Evolutionary conservation across 2,329 filamentous ascomycete species (phyloP), one percentile per base, ranked within the genome.

Genomic region (Fonsecaea monophora): DNA sequence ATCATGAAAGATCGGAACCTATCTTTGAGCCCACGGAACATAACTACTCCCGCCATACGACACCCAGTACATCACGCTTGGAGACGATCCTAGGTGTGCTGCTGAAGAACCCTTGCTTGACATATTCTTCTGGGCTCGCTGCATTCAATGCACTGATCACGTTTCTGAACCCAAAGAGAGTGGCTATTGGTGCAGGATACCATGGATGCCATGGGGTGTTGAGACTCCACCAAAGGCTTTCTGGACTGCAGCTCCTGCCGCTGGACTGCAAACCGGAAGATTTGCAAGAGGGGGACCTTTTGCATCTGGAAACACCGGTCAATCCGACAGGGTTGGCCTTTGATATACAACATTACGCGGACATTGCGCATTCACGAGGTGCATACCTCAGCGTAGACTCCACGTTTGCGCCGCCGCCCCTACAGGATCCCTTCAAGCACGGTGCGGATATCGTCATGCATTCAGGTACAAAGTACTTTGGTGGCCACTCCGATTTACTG

Each of bases 191-290:
- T 42, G 88, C 85, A 15, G 94, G 93, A 50, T 99, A 98, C 80
- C 95, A 98, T 81, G 95, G 95, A 73, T 96, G 92, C 79, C 92
- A 97, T 78, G 92, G 92, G 68, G 91, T 97, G 35, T 86, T 97
- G 73, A 79, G 79, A 37, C 80, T 98, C 62, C 84, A 96, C 71
- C 79, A 85, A 66, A 91, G 92, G 70, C 86, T 97, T 58, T 92
- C 89, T 32, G 90, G 90, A 0, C 86, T 96, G 32, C 79, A 89
- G 76, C 85, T 90, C 71, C 83, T 97, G 2, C 85, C 89, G 25
- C 85, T 98, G 13, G 86, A 90, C 73, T 91, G 88, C 74, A 82
- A 87, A 8, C 82, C 85, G 13, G 85, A 87, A 48, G 85, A 88
- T 38, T 83, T 98, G 2, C 84, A 88, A 30, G 80, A 86, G 2